phyloP scores from a whole-genome alignment of 139 green algal species.

The Coelastrella sp. region DNA sequence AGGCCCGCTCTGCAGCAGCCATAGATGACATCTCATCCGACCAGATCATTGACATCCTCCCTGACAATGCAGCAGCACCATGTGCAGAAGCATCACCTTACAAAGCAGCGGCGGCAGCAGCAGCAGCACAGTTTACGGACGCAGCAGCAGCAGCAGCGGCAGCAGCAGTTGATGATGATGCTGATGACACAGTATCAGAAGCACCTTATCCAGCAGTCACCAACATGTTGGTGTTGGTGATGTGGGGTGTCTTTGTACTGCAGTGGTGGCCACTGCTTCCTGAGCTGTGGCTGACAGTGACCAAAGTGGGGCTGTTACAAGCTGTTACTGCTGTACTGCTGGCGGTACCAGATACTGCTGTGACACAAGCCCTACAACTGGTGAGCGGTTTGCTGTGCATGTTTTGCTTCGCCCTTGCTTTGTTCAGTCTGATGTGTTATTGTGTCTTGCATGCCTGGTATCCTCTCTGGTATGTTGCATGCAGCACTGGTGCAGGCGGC shows the following conservation, averaged over 20 bases:
- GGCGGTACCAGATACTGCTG: not conserved
- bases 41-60: not conserved
- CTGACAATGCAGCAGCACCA: not conserved
- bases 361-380: conserved; percentile 20
- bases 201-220: conserved; percentile 1
- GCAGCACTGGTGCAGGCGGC: too few species aligned
- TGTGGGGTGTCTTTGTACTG: conserved; percentile 27
- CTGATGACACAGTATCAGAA: not conserved
- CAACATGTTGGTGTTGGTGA: not conserved
- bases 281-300: conserved; percentile 1
- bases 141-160: not conserved
- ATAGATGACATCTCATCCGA: not conserved
- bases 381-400: not conserved
- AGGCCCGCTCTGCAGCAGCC: not conserved
- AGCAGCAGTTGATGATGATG: not conserved
- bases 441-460: not conserved
- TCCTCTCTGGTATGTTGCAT: too few species aligned
- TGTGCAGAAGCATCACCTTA: not conserved
- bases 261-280: conserved; percentile 35
- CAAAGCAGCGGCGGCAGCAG: not conserved
- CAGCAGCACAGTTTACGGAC: not conserved
- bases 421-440: not conserved
- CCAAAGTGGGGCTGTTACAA: not conserved
- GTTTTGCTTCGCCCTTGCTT: too few species aligned
- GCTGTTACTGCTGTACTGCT: not conserved